A percentile compares a stretch with the other conserved stretches of the same genome.
These are phyloP conservation scores for Pythium phragmitis DNA, from an alignment of 352 stramenopile species.

Conservation along the genomic window DNA sequence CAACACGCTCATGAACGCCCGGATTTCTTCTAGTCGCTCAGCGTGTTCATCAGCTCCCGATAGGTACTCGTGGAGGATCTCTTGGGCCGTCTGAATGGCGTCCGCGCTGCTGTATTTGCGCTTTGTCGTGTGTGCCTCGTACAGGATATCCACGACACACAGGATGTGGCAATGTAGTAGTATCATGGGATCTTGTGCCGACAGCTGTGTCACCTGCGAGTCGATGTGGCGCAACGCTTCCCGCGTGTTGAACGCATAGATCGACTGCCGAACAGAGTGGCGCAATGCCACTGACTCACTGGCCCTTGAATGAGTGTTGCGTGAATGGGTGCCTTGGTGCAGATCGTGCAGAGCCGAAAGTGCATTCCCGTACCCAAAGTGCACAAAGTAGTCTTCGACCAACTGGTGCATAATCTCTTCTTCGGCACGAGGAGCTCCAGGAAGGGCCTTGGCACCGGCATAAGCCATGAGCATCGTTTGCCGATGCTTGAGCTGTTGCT, in stretches of 20 bases:
- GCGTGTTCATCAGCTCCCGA: neutral
- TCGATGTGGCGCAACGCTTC: conserved; percentile 10
- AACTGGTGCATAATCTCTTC: conserved; percentile 23
- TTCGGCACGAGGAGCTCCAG: conserved; percentile 5
- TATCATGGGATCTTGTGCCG: neutral
- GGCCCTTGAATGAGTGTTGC: neutral
- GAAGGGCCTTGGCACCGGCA: neutral
- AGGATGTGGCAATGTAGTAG: conserved; percentile 14
- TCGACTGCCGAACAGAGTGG: conserved; percentile 14
- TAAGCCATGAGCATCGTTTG: conserved; percentile 34
- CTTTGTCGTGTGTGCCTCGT: neutral
- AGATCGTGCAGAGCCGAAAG: conserved; percentile 11
- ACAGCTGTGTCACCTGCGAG: neutral
- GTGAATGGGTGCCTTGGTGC: neutral
- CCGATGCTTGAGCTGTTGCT: conserved; percentile 44
- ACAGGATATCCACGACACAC: conserved; percentile 13
- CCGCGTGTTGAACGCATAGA: conserved; percentile 17
- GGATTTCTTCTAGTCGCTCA: neutral
- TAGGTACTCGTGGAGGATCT: conserved; percentile 10
- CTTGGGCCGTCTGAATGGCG: conserved; percentile 3
- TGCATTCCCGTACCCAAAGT: conserved; percentile 23
- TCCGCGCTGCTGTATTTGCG: neutral
- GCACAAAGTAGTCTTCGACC: conserved; percentile 24
- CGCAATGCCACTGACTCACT: conserved; percentile 5
- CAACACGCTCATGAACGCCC: conserved; percentile 19